Evolutionary conservation across 164 flowering plant species (phyloP), one percentile per base, ranked within the genome.

Genomic region (Protea cynaroides): DNA sequence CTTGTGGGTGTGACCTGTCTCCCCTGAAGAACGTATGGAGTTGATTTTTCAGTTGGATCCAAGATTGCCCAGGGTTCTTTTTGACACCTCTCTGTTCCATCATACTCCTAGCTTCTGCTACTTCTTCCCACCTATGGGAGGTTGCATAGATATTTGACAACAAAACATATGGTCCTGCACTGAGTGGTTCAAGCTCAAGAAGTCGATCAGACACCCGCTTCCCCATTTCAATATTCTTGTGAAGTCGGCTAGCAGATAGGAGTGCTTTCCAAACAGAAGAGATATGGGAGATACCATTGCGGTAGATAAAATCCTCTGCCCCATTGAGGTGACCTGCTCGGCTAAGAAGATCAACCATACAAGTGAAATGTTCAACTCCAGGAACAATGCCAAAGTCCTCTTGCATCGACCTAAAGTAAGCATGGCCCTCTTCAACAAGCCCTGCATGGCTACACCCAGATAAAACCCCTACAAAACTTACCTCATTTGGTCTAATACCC

Each of bases 271-370:
- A 86, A 19, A 85, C 90, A 29, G 76, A 70, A 64, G 54, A 66
- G 25, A 74, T 12, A 62, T 75, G 74, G 21, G 78, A 68, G 25
- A 86, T 63, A 36, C 56, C 70, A 59, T 81, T 79, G 25, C 74
- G 59, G 7, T 64, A n/a, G 63, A 90, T 85, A 51, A 90, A 88
- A 38, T 70, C 75, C 66, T 77, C 76, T 23, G 80, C 75, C 69
- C 84, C 84, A 38, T 76, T 56, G 36, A 90, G 73, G 34, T 37
- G 78, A 52, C 92, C 90, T 4, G 84, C 86, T 55, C 94, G 85
- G 1, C 92, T 87, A 58, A 77, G 78, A 56, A 90, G 77, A 81
- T 86, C 94, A 44, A 88, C 87, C 92, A 88, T 87, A 69, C 87
- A 88, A 70, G 86, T 74, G 70, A 75, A 83, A 66, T 86, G 94